These are phyloP conservation scores for Phytopythium mirpurense DNA, from an alignment of 352 stramenopile genomes.

Conservation along the genomic window DNA sequence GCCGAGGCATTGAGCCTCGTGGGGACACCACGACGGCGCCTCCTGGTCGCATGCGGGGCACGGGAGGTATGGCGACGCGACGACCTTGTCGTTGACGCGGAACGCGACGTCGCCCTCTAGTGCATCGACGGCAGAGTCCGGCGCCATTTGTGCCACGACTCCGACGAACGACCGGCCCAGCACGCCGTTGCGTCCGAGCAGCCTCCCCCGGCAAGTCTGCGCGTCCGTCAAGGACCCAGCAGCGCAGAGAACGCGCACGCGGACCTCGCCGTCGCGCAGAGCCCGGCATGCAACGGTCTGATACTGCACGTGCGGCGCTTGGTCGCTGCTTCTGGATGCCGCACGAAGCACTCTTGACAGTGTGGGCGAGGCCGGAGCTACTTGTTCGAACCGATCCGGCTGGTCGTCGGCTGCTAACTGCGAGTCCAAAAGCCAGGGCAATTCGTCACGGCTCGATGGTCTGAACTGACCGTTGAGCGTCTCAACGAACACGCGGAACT, in stretches of 20 bases:
- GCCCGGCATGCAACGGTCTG: slow-evolving; percentile 23
- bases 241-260: slow-evolving; percentile 30
- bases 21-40: slow-evolving; percentile 1
- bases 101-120: slow-evolving; percentile 2
- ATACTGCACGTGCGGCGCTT: slow-evolving; percentile 20
- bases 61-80: slow-evolving; percentile 23
- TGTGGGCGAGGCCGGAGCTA: slow-evolving; percentile 1
- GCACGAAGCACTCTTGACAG: slow-evolving; percentile 19
- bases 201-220: slow-evolving; percentile 22
- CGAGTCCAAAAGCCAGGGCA: slow-evolving; percentile 8
- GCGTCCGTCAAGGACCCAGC: slow-evolving; percentile 29
- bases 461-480: slow-evolving; percentile 30
- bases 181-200: slow-evolving; percentile 32
- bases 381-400: slow-evolving; percentile 13
- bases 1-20: slow-evolving; percentile 18
- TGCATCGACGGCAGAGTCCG: not conserved
- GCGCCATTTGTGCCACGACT: slow-evolving; percentile 19
- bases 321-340: slow-evolving; percentile 25
- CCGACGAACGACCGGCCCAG: slow-evolving; percentile 39
- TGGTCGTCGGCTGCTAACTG: not conserved
- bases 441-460: slow-evolving; percentile 19
- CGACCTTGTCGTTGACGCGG: slow-evolving; percentile 25
- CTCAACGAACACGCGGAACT: slow-evolving; percentile 31
- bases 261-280: slow-evolving; percentile 15
- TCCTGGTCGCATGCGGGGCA: not conserved